Evolutionary conservation across 2,329 filamentous ascomycete species (phyloP), one percentile per base, ranked within the genome.

Genomic region (Aspergillus sergii): DNA sequence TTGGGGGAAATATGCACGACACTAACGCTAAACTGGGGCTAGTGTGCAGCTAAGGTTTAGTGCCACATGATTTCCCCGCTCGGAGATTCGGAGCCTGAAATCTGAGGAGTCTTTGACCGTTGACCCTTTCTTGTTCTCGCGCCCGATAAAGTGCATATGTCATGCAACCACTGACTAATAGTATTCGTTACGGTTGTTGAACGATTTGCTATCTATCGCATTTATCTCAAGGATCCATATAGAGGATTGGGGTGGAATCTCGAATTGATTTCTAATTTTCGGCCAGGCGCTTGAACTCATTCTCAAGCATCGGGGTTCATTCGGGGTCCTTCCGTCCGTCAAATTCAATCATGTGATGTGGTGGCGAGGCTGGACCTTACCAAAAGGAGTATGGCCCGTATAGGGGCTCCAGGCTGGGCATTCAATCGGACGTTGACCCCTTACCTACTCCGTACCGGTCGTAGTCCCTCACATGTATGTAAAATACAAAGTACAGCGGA

Each of bases 1-100:
- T 28, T 23, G 51, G 51, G 28, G 28, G 12, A 14, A 26, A 21
- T n/a, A 32, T 32, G 26, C 19, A 21, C 48, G 48, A 51, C 48
- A 51, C 48, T 51, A 51, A n/a, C 16, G 4, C 48, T 32, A 30
- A n/a, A 23, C 7, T 16, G 14, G 46, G 46, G 16, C 26, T 50
- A 50, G 46, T 8, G 26, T 28, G 21, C 32, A 19, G n/a, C 21
- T 36, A 55, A 55, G 36, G n/a, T 55, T 39, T 55, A 39, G 12
- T 39, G 51, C 32, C 51, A 55, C 51, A 55, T 55, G 51, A 55
- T 55, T 55, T 58, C 56, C 56, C 39, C 36, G 9, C 32, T 36
- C 21, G 28, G 57, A 5, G 30, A 36, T 3, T 16, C n/a, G 10
- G 19, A 30, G n/a, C 21, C 26, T 23, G 28, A 19, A 30, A n/a